These are phyloP conservation scores for Prunus fruticosa DNA, from an alignment of 306 rosid genomes.

Conservation along the genomic window DNA sequence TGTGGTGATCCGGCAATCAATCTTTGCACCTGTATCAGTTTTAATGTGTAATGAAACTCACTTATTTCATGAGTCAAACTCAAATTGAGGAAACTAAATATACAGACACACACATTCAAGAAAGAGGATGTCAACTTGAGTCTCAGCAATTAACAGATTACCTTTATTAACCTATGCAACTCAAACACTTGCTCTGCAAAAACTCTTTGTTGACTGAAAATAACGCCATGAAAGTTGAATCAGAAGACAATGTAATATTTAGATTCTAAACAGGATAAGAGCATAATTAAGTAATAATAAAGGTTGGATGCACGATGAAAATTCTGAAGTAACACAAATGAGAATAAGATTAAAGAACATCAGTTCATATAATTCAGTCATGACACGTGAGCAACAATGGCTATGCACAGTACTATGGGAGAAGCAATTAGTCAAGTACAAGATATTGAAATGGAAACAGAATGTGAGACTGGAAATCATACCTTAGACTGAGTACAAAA, in stretches of 20 bases:
- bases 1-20: conserved; percentile 60
- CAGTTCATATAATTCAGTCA: not conserved
- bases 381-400: not conserved
- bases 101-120: not conserved
- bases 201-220: conserved; percentile 69
- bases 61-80: not conserved
- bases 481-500: too few species aligned
- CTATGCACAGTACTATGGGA: too few species aligned
- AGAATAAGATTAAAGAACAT: not conserved
- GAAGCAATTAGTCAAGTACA: too few species aligned
- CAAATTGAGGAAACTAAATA: not conserved
- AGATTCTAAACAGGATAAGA: not conserved
- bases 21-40: conserved; percentile 65
- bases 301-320: not conserved
- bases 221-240: conserved; percentile 21
- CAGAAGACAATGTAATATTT: not conserved
- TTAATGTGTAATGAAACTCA: conserved; percentile 16
- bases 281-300: not conserved
- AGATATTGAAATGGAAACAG: too few species aligned
- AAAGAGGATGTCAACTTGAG: not conserved
- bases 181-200: conserved; percentile 70
- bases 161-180: conserved; percentile 82
- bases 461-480: too few species aligned
- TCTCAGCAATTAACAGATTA: conserved; percentile 20
- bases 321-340: not conserved